Evolutionary conservation across 768 basidiomycete species (phyloP), one percentile per base, ranked within the genome.

Genomic region (Kwoniella mangroviensis): DNA sequence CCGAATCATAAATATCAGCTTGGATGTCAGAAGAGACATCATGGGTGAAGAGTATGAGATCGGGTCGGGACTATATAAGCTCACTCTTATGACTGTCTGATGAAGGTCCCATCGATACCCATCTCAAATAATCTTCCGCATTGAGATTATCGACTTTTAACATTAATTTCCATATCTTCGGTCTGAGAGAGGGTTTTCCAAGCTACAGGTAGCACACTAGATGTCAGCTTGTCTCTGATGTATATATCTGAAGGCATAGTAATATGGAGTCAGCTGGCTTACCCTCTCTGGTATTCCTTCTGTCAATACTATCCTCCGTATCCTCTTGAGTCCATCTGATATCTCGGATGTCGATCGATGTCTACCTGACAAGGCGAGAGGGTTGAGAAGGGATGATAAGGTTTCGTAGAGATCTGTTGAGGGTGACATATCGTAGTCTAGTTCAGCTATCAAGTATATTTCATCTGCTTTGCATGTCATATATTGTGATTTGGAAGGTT

Each of bases 81-180:
- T 68, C 65, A 84, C 83, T 84, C 67, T 84, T 84, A 43, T 77
- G 75, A 67, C 79, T 80, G 19, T 83, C 81, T n/a, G 69, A 68
- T 6, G 76, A 79, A 21, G 81, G 75, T 22, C 81, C 83, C 70
- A 76, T 74, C 2, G 75, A 71, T 1, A 83, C 82, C 66, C 68
- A 80, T 67, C 72, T 34, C 3, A 84, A 68, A 53, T 83, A 83
- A 15, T 81, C 88, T 60, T 91, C 89, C 2, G 90, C 87, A n/a
- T 91, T 87, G 6, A 97, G 77, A 21, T 91, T 90, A 67, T 90
- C 89, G 0, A 97, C 90, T 53, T 90, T 88, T 26, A 98, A 85
- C 52, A 98, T 87, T 64, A 98, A 91, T 84, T 96, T 97, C 96
- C 96, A 98, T 86, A 93, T 90, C 53, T 76, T 67, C 13, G 76